Base-by-base conservation (phyloP, 2,329 filamentous ascomycete species). In the Alternaria gaisen region DNA sequence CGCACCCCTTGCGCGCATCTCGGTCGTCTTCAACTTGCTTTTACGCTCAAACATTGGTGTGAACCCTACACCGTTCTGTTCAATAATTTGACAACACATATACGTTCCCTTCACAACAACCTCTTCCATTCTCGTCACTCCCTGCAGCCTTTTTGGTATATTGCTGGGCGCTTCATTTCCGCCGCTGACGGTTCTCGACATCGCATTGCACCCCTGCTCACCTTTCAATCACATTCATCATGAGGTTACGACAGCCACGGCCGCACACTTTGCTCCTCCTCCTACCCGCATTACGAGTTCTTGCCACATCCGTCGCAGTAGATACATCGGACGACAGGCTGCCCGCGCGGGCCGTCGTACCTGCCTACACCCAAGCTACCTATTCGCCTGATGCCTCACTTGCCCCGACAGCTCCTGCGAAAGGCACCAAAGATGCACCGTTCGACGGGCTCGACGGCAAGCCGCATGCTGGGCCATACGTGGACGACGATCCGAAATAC, bases 401-500 rank as follows among this genome's bases (percentile, higher is more conserved):
- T 14, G 61, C 69, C 54, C 63, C 77, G 50, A 56, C 64, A 3
- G 53, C 69, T 3, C 70, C 58, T 3, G 60, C 70, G 11, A 78
- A 80, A 61, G 88, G 87, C 54, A 89, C 88, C 53, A 93, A 93
- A 77, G 90, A 95, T 82, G 92, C 91, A 57, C 94, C 94, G 0
- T 90, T 97, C 20, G 95, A 98, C 77, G 94, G 94, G 46, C 90
- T 91, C 71, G 95, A 98, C 81, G 95, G 95, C 48, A 95, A 94
- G 81, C 95, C 95, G 47, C 94, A 97, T 76, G 88, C 90, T 20
- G 95, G 95, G 2, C 95, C 95, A 2, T 89, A 87, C 73, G 88
- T 94, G 58, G 88, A 89, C 63, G 86, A 77, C 44, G 76, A 77
- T 10, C 68, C 69, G 42, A 67, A 71, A 16, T 55, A 67, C 40